Base-by-base conservation (phyloP, 345 rosid genomes). In the Rhodomyrtus tomentosa region DNA sequence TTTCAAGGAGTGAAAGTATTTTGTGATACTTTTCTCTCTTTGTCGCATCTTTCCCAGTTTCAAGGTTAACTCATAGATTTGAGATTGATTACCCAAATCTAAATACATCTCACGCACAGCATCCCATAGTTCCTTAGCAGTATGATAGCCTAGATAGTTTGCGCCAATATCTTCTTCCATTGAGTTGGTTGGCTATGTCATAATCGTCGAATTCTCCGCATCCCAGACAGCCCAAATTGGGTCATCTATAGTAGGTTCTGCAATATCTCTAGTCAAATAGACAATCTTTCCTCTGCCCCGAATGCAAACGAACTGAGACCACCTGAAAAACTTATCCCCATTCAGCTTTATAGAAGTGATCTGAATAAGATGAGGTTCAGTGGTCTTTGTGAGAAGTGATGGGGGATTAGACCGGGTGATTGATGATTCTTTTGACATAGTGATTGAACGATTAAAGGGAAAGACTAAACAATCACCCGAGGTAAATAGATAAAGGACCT, bases 141-240 rank as follows among this genome's bases (percentile, higher is more conserved):
- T 7, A 29, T 15, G 11, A 59, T 29, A 59, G 21, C 73, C 40
- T 0, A 3, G 0, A 59, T 29, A 59, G 22, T 59, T 59, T 59
- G 11, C 22, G 15, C 40, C 40, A 59, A 29, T 59, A 29, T 29
- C 40, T 29, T 59, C 40, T 59, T 27, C 40, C 73, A 59, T 29
- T 40, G 73, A 29, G 73, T 6, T 15, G 21, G 2, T 59, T 0
- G 29, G 4, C 40, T 21, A 29, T 0, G 1, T 59, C 73, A 15
- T 59, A 59, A 29, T 59, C 0, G 0, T 0, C 15, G 0, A 29
- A 27, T 59, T 29, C 2, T 27, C 20, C 2, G 0, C 21, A 58
- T 58, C 72, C 21, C 2, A 58, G 0, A 59, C 0, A 29, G 10
- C 73, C 38, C 2, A 29, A 0, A 38, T 29, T 5, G 40, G 21